A percentile compares a stretch with the other conserved stretches of the same genome.
phyloP scores from a whole-genome alignment of 2,329 filamentous ascomycete genomes.

The Fusarium denticulatum region DNA sequence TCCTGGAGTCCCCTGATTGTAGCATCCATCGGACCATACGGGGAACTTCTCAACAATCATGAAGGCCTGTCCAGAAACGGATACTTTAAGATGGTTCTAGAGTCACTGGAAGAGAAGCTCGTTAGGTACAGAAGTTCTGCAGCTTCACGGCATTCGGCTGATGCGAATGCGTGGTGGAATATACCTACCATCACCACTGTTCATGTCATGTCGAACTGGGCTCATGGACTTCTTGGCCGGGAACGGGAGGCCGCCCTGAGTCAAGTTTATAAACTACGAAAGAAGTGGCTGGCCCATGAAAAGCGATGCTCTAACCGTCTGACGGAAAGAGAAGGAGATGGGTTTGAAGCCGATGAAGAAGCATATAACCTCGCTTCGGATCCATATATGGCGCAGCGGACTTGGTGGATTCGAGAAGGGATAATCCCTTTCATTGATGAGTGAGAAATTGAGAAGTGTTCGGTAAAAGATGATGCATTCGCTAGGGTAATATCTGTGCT shows the following conservation, averaged over 20 bases:
- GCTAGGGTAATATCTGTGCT: not conserved
- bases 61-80: not conserved
- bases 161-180: not conserved
- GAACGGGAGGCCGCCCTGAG: not conserved
- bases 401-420: not conserved
- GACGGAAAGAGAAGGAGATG: accelerated
- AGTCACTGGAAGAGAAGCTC: not conserved
- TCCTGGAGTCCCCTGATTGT: accelerated
- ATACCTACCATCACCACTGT: not conserved
- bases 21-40: not conserved
- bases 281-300: not conserved
- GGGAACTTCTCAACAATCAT: not conserved
- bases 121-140: accelerated
- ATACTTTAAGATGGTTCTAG: not conserved
- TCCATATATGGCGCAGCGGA: not conserved
- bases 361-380: not conserved
- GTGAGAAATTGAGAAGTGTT: accelerated
- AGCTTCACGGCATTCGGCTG: not conserved
- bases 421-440: not conserved
- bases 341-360: not conserved
- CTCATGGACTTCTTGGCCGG: not conserved
- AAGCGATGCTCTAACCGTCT: accelerated
- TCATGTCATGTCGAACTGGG: not conserved
- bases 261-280: not conserved
- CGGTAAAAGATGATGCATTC: no score